These are phyloP conservation scores for Mucor mucedo DNA, from an alignment of 371 early-diverging fungal genomes.

Conservation along the genomic window DNA sequence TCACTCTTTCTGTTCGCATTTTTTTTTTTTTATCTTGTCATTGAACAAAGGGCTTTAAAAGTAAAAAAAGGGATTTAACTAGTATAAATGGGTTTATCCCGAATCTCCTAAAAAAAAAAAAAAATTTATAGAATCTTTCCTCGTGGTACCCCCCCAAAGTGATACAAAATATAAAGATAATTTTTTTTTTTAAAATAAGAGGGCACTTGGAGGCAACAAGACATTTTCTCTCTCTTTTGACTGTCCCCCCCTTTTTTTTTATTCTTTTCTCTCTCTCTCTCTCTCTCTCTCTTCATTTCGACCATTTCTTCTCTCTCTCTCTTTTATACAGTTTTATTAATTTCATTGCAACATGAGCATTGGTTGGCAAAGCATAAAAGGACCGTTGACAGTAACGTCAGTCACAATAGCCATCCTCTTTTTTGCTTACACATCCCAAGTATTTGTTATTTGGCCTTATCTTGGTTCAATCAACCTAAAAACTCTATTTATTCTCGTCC, in stretches of 20 bases:
- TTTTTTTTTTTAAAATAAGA: neutral
- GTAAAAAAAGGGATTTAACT: conserved; percentile 9
- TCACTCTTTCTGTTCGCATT: neutral
- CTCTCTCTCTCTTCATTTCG: neutral
- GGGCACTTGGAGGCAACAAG: neutral
- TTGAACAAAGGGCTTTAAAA: neutral
- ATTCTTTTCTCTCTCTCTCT: neutral
- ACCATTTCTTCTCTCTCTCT: too few relatives aligned
- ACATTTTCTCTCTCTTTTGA: neutral
- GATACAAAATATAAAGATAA: conserved; percentile 20
- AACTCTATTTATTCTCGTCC: conserved; percentile 53
- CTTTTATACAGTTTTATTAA: neutral
- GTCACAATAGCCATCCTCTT: conserved; percentile 37
- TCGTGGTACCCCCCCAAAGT: conserved; percentile 22
- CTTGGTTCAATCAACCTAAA: conserved; percentile 27
- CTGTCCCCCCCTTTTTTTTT: neutral
- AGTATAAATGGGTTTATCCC: conserved; percentile 8
- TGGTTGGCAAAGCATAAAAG: conserved; percentile 21
- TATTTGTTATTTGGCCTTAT: conserved; percentile 48
- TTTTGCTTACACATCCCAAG: conserved; percentile 46
- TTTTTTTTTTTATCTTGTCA: neutral
- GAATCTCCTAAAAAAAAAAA: conserved; percentile 7
- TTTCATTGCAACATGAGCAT: neutral
- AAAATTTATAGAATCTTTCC: conserved; percentile 9
- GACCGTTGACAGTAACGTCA: conserved; percentile 35